These are phyloP conservation scores for Oryza punctata DNA, from an alignment of 176 grass and related monocot genomes.

Conservation along the genomic window DNA sequence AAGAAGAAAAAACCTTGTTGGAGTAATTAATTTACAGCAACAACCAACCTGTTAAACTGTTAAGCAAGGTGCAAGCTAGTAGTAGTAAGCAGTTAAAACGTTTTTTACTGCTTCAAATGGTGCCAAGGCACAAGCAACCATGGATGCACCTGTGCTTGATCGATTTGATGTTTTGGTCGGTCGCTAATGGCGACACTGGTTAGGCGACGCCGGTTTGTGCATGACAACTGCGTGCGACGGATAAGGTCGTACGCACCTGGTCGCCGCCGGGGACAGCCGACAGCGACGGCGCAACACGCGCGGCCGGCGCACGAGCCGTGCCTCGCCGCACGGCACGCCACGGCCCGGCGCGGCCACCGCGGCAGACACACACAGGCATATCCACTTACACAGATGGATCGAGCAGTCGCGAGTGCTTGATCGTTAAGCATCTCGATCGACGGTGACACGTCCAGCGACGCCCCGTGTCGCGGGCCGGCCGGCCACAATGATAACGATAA, in stretches of 20 bases:
- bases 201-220: background rate
- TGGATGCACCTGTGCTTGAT: background rate
- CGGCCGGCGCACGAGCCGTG: too few species aligned
- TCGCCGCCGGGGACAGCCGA: constrained; percentile 16
- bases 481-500: background rate
- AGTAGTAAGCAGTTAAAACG: background rate
- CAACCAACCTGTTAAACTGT: background rate
- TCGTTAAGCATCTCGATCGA: too few species aligned
- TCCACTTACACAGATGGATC: too few species aligned
- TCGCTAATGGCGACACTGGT: constrained; percentile 11
- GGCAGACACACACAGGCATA: too few species aligned
- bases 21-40: background rate
- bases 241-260: constrained; percentile 4
- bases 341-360: too few species aligned
- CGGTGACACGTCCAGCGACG: background rate
- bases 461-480: background rate
- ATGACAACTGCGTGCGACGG: constrained; percentile 16
- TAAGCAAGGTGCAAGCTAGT: background rate
- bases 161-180: background rate
- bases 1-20: background rate
- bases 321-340: too few species aligned
- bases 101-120: background rate
- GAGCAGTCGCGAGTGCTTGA: too few species aligned
- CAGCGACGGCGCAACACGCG: constrained; percentile 32
- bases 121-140: background rate